These are phyloP conservation scores for Zizania palustris DNA, from an alignment of 202 grass and related monocot genomes.

Conservation along the genomic window DNA sequence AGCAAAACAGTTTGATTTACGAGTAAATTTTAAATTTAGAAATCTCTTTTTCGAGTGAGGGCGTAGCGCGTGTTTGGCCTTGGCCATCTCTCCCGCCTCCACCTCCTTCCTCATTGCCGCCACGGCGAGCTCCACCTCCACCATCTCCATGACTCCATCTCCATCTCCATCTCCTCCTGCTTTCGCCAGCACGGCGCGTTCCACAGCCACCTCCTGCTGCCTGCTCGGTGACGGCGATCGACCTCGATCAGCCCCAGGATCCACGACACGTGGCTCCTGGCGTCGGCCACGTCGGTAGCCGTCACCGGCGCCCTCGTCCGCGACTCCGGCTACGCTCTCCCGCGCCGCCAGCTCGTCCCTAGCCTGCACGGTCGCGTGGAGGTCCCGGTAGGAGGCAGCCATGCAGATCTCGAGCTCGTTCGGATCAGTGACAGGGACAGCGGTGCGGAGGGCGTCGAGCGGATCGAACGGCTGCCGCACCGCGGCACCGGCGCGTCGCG, in stretches of 20 bases:
- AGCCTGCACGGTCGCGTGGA: slow-evolving; percentile 14
- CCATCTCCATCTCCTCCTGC: neutral
- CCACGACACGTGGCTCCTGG: slow-evolving; percentile 19
- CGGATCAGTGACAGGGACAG: neutral
- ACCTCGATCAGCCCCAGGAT: neutral
- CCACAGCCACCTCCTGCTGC: neutral
- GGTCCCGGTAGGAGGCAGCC: neutral
- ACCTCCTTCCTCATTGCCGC: slow-evolving; percentile 11
- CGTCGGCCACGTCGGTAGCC: slow-evolving; percentile 6
- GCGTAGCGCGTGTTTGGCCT: slow-evolving; percentile 37
- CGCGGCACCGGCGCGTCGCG: neutral
- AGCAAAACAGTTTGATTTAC: no score
- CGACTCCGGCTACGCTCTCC: neutral
- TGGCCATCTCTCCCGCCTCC: slow-evolving; percentile 26
- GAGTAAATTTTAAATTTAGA: no score
- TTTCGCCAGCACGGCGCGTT: slow-evolving; percentile 6
- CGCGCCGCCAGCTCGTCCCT: neutral
- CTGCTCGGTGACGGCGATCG: neutral
- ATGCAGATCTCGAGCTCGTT: neutral
- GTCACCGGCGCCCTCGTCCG: slow-evolving; percentile 22
- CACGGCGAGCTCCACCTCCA: neutral
- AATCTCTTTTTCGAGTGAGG: no score
- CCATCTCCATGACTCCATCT: no score
- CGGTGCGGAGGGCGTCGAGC: neutral
- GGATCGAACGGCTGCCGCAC: neutral